Evolutionary conservation across 805 yeast genomes (phyloP).

Genomic region (Hanseniaspora taiwanica): DNA sequence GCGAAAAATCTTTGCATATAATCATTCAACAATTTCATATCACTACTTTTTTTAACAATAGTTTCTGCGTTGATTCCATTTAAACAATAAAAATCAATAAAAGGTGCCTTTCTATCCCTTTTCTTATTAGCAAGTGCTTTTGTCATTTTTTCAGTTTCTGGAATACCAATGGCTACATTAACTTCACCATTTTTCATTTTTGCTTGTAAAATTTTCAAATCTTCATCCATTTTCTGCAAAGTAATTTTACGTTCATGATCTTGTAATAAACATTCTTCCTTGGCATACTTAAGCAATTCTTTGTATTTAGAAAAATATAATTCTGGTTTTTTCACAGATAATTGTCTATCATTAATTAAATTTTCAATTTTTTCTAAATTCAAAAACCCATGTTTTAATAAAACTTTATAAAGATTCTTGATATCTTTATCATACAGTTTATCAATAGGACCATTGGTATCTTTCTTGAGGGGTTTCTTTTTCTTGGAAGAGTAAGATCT

Average conservation of each 20-base stretch:
- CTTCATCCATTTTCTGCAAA: slow-evolving; percentile 44
- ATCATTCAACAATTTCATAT: slow-evolving; percentile 52
- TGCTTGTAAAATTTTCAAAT: slow-evolving; percentile 43
- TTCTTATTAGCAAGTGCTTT: slow-evolving; percentile 49
- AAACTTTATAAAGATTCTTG: slow-evolving; percentile 71
- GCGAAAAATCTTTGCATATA: slow-evolving; percentile 35
- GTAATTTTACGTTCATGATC: slow-evolving; percentile 46
- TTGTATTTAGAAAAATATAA: slow-evolving; percentile 54
- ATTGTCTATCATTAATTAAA: slow-evolving; percentile 76
- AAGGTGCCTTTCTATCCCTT: slow-evolving; percentile 78
- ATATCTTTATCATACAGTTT: slow-evolving; percentile 74
- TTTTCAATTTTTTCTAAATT: slow-evolving; percentile 59
- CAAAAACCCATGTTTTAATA: slow-evolving; percentile 72
- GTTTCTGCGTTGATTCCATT: slow-evolving; percentile 86
- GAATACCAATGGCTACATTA: slow-evolving; percentile 17
- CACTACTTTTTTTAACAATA: slow-evolving; percentile 71
- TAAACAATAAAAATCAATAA: slow-evolving; percentile 80
- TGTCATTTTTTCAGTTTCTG: slow-evolving; percentile 29
- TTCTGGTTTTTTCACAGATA: slow-evolving; percentile 69
- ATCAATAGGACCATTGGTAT: slow-evolving; percentile 31
- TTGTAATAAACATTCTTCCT: slow-evolving; percentile 47
- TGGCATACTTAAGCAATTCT: slow-evolving; percentile 55
- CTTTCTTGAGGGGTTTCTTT: slow-evolving; percentile 19
- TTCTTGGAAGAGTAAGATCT: slow-evolving; percentile 22
- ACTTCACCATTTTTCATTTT: slow-evolving; percentile 26